Conservation (phyloP, 495 filamentous ascomycete species). For the Neurospora tetrasperma region DNA sequence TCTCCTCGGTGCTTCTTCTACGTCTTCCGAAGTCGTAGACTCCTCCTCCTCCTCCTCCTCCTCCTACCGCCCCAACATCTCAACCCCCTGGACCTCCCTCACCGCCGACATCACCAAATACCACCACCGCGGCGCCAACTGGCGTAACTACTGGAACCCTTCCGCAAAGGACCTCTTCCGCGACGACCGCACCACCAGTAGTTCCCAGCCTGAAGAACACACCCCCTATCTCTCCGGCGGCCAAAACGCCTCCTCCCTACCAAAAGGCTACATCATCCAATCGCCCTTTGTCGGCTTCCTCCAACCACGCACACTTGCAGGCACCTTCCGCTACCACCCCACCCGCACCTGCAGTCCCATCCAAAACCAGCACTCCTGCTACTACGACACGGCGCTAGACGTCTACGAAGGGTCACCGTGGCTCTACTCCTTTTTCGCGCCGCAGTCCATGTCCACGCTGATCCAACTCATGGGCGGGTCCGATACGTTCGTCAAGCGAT, state of each 20-base stretch:
- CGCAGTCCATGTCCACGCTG: conserved; percentile 57
- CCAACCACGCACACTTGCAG: conserved; percentile 52
- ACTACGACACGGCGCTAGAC: conserved; percentile 49
- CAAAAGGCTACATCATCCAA: conserved; percentile 9
- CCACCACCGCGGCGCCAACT: conserved; percentile 43
- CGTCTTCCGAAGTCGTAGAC: neutral
- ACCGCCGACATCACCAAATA: conserved; percentile 45
- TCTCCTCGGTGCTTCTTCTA: neutral
- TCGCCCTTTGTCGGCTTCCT: conserved; percentile 55
- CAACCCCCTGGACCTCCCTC: neutral
- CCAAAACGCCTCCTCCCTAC: too few relatives aligned
- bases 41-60: neutral
- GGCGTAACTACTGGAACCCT: conserved; percentile 44
- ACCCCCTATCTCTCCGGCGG: neutral
- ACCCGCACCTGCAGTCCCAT: conserved; percentile 51
- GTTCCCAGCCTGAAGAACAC: neutral
- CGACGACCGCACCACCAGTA: conserved; percentile 1
- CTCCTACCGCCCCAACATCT: neutral
- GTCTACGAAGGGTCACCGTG: conserved; percentile 64
- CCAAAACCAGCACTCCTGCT: conserved; percentile 34
- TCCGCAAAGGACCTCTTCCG: conserved; percentile 28
- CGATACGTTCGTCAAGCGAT: conserved; percentile 45
- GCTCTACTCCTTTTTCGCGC: conserved; percentile 64
- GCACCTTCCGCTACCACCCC: conserved; percentile 58
- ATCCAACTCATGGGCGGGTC: conserved; percentile 50